A percentile compares a stretch with the other conserved stretches of the same genome.
These are phyloP conservation scores for Ophiocordyceps camponoti-floridani DNA, from an alignment of 2,329 filamentous ascomycete species.

Conservation along the genomic window DNA sequence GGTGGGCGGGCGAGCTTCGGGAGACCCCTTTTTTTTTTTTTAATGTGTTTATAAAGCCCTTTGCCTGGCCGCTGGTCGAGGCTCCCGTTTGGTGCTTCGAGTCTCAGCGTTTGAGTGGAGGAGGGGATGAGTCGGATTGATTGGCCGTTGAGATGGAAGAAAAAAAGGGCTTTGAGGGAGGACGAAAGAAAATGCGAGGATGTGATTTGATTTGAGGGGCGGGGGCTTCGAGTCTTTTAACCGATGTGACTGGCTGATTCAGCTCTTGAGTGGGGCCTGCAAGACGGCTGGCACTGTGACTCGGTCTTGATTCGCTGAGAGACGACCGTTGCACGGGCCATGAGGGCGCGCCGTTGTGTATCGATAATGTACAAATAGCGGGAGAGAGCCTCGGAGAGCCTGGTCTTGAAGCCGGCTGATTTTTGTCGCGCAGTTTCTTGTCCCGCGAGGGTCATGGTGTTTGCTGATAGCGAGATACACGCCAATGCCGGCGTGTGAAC, in stretches of 20 bases:
- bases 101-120: conserved; percentile 16
- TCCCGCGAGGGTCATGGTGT: too few species aligned
- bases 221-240: conserved; percentile 22
- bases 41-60: not conserved
- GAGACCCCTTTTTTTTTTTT: conserved; percentile 4
- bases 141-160: conserved; percentile 24
- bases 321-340: conserved; percentile 11
- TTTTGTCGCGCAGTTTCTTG: not conserved
- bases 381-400: not conserved
- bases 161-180: conserved; percentile 17
- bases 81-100: conserved; percentile 5
- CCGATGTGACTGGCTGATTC: conserved; percentile 32
- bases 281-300: conserved; percentile 8
- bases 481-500: too few species aligned
- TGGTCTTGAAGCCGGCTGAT: not conserved
- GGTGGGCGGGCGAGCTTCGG: conserved; percentile 4
- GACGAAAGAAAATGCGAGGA: conserved; percentile 25
- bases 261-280: conserved; percentile 18
- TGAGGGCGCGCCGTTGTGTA: not conserved
- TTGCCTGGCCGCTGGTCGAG: conserved; percentile 4
- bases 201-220: conserved; percentile 31
- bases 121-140: conserved; percentile 21
- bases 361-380: not conserved
- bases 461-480: too few species aligned
- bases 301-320: conserved; percentile 13